Conservation (phyloP, 2,329 filamentous ascomycete species). For the Beauveria sp. region DNA sequence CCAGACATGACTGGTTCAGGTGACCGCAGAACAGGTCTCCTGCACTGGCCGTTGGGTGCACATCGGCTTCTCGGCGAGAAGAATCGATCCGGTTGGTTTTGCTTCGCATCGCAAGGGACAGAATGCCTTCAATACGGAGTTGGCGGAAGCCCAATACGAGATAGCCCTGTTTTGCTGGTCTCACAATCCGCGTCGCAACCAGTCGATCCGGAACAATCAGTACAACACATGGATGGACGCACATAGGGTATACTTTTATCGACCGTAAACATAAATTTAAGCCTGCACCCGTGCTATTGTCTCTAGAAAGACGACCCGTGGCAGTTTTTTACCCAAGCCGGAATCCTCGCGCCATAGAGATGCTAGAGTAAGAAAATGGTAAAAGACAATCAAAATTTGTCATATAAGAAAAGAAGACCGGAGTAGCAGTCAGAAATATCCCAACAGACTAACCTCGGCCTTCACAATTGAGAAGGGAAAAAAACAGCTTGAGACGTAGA, state of each 20-base stretch:
- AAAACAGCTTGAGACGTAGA: constrained; percentile 11
- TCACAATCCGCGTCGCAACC: no score
- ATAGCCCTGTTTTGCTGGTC: no score
- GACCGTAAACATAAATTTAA: neutral
- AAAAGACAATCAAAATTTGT: constrained; percentile 4
- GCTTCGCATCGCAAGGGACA: no score
- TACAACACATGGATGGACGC: neutral
- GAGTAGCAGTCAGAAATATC: neutral
- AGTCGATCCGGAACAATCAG: no score
- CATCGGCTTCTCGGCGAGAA: no score
- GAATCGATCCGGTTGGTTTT: no score
- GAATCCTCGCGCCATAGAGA: neutral
- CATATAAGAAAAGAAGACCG: constrained; percentile 1
- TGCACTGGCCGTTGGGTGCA: no score
- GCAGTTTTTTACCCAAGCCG: neutral
- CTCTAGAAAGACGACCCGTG: neutral
- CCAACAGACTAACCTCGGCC: neutral
- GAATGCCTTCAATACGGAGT: no score
- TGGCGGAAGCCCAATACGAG: neutral
- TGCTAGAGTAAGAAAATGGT: neutral
- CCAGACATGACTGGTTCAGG: no score
- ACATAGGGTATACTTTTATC: neutral
- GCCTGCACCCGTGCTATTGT: no score
- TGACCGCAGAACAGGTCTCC: no score
- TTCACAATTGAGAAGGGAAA: constrained; percentile 5